Evolutionary conservation across 2,329 filamentous ascomycete genomes (phyloP).

Genomic region (Metarhizium robertsii): DNA sequence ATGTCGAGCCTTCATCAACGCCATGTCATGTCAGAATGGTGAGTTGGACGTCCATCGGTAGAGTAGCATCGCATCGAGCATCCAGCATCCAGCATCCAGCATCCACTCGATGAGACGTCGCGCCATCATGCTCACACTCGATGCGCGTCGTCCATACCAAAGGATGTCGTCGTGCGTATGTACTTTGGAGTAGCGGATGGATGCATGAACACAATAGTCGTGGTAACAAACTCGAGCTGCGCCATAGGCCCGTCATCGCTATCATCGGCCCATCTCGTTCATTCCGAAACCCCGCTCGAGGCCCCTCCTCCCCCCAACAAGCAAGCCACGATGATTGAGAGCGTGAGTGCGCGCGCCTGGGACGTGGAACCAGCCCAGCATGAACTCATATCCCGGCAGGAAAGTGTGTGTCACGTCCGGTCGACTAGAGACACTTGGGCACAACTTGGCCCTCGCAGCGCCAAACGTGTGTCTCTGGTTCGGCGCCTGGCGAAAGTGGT

Average conservation of each 20-base stretch:
- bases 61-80: neutral
- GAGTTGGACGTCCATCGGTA: too few species aligned
- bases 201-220: constrained; percentile 1
- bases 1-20: too few species aligned
- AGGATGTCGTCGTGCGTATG: neutral
- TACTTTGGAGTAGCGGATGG: neutral
- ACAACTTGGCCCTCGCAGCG: neutral
- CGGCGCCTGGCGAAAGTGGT: neutral
- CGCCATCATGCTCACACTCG: neutral
- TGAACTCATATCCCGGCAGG: constrained; percentile 3
- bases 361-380: neutral
- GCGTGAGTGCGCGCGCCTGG: neutral
- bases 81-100: neutral
- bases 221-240: neutral
- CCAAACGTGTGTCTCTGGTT: neutral
- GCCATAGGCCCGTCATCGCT: constrained; percentile 1
- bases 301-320: neutral
- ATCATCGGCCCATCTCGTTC: constrained; percentile 7
- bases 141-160: constrained; percentile 1
- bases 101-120: neutral
- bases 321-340: neutral
- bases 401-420: neutral
- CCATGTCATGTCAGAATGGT: too few species aligned
- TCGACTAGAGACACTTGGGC: neutral
- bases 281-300: constrained; percentile 12